Base-by-base conservation (phyloP, 1,139 yeast species). In the Meyerozyma carpophila region DNA sequence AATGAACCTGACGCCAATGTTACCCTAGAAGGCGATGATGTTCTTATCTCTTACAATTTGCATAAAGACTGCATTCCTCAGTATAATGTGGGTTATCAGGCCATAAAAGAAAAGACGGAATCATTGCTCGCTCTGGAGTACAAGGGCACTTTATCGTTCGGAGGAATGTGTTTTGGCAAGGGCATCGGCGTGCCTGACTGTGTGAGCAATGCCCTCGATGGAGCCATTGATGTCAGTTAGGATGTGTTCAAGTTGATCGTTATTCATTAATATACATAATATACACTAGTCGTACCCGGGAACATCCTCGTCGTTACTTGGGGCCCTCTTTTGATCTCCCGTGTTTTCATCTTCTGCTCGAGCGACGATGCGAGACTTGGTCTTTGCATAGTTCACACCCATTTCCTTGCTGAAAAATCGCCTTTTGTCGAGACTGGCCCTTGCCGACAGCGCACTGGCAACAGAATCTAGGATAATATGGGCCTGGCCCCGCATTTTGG, bases 161-260 rank as follows among this genome's bases (percentile, higher is more conserved):
- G 94, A 20, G 98, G 97, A 0, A 87, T 85, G 79, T 79, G 89
- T 2, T 84, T 84, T 60, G 88, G 90, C 10, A 77, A 76, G 37
- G 95, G 96, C 0, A 81, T 88, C 2, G 97, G 97, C 1, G 91
- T 91, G 0, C 96, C 96, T 1, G 96, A 90, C 62, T 85, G 93
- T 52, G 84, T 88, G 1, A 62, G 77, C 34, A 81, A 82, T 55
- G 77, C 86, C 7, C 71, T 85, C 44, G 73, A 72, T 41, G 79
- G 72, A 44, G 94, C 93, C 5, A 43, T 62, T 28, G 48, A 47
- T 42, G 28, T 51, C 32, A 20, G 39, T 10, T 37, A 32, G 14
- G 20, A 38, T 29, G n/a, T 34, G 24, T 13, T 18, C 37, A 32
- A 24, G 14, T 27, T 14, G 27, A 40, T 16, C 18, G 3, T 32